Conservation (phyloP, 2,329 filamentous ascomycete genomes). For the Colletotrichum sp. region DNA sequence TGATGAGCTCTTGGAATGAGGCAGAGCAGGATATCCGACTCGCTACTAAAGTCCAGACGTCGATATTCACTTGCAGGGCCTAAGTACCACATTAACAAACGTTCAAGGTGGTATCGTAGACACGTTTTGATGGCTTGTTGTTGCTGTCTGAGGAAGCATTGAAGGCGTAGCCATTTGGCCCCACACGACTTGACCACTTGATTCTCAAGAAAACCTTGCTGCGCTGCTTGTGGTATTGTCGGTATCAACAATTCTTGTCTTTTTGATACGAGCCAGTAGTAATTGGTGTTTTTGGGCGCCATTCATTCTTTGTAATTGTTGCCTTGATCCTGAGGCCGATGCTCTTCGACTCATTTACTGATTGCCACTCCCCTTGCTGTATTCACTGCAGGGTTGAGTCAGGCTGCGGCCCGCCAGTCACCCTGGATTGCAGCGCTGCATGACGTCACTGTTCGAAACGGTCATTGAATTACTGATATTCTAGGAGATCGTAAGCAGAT, state of each 20-base stretch:
- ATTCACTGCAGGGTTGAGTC: neutral
- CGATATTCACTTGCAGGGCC: neutral
- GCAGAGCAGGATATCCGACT: neutral
- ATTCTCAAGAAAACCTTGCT: neutral
- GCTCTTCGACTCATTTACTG: neutral
- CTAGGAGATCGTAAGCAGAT: neutral
- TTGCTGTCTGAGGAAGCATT: neutral
- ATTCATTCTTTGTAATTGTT: neutral
- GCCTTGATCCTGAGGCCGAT: neutral
- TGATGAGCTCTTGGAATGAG: neutral
- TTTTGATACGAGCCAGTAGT: neutral
- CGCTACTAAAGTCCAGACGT: neutral
- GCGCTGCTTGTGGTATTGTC: neutral
- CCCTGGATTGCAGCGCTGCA: fast-evolving
- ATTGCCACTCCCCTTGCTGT: neutral
- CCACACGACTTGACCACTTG: neutral
- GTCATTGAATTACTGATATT: neutral
- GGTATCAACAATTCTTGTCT: fast-evolving
- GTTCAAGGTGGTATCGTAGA: neutral
- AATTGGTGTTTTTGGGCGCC: neutral
- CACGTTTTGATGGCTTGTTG: neutral
- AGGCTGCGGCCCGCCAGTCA: neutral
- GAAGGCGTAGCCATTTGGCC: neutral
- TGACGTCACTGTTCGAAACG: neutral
- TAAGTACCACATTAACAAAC: neutral